phyloP scores from a whole-genome alignment of 345 rosid genomes.

The Pistacia integerrima region DNA sequence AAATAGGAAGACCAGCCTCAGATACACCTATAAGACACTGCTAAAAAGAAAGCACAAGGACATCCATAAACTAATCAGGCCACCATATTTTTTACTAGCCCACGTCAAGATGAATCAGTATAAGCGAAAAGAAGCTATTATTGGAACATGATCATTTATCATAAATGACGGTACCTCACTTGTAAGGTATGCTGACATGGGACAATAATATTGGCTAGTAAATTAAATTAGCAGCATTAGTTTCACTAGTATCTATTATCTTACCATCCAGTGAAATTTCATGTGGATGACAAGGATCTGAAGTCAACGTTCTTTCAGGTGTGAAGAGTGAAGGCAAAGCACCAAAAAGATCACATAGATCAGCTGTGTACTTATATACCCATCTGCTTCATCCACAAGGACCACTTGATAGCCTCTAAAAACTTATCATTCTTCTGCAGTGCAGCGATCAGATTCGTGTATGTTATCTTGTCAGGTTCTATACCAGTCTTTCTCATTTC shows the following conservation, averaged over 20 bases:
- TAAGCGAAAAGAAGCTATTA: no score
- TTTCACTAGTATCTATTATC: neutral
- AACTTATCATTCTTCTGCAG: constrained; percentile 72
- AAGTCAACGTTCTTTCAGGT: neutral
- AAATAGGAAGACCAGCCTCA: neutral
- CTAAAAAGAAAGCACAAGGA: no score
- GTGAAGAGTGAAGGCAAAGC: neutral
- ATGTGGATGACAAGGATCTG: neutral
- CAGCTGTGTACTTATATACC: constrained; percentile 38
- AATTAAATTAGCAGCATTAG: neutral
- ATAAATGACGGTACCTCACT: no score
- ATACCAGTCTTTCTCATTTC: constrained; percentile 77
- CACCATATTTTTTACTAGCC: no score
- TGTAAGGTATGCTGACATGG: neutral
- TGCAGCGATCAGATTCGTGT: constrained; percentile 68
- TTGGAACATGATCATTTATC: no score
- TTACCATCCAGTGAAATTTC: constrained; percentile 8
- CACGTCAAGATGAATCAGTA: no score
- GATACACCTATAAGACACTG: no score
- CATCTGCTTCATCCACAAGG: constrained; percentile 96
- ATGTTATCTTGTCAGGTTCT: constrained; percentile 77
- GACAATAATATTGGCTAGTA: neutral
- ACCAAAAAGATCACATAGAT: neutral
- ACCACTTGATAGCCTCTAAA: constrained; percentile 92
- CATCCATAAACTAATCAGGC: no score